Base-by-base conservation (phyloP, 441 rosid genomes). In the Erysimum pusillum region DNA sequence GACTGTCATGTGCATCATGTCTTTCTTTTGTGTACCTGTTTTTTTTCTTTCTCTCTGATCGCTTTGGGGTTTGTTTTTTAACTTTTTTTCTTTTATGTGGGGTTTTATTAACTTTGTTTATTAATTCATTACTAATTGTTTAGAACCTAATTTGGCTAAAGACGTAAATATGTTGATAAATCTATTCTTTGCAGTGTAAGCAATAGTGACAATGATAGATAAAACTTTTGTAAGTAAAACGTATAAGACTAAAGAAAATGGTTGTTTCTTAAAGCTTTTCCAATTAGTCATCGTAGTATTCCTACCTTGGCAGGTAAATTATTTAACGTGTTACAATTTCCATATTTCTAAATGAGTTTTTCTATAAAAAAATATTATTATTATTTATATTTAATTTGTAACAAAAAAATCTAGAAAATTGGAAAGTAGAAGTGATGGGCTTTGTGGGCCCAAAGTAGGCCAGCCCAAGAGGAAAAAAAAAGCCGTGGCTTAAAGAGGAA, bases 1-100 rank as follows among this genome's bases (percentile, higher is more conserved):
- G 79, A 63, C 69, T 54, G 75, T 73, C 79, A 62, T 79, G 75
- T 79, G 78, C 82, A 45, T 46, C 41, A 10, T 63, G 67, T 74
- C 42, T 62, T 22, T 62, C 32, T 41, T 60, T 57, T 15, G 28
- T 69, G 34, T 67, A 14, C 18, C 25, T 22, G 25, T 54, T n/a
- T 69, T 34, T 6, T 8, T 15, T 8, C 8, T 18, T 14, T 65
- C 63, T 66, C 68, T 71, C 42, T 72, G 56, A 52, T 10, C 15
- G 5, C 60, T 63, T 69, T 63, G 51, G 9, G 57, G 41, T 4
- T 45, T 38, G 31, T 34, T 12, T 52, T 52, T 25, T 22, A 45
- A 13, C 51, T 45, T n/a, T 45, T 14, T 45, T 6, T n/a, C 25
- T 53, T 25, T 10, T 12, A 25, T 22, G 58, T 53, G 58, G 58